Conservation (phyloP, 441 rosid genomes). For the Pelargonium cotyledonis region DNA sequence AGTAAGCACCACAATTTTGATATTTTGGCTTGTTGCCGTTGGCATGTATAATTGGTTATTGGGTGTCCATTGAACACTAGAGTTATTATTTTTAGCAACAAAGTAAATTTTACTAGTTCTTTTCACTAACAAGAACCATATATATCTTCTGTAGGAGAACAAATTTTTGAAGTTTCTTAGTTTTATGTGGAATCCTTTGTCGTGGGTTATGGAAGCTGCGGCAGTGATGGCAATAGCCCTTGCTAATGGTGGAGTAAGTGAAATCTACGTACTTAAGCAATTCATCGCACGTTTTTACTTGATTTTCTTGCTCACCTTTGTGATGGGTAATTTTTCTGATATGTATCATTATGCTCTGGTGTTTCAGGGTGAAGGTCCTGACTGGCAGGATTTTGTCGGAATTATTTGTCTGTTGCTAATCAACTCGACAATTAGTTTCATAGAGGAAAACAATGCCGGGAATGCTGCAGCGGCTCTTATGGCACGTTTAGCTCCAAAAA, state of each 20-base stretch:
- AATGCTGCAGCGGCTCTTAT: slow-evolving; percentile 84
- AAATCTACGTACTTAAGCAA: neutral
- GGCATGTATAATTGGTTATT: too few species aligned
- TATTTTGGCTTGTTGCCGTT: neutral
- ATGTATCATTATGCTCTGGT: slow-evolving; percentile 13
- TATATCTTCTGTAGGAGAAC: slow-evolving; percentile 40
- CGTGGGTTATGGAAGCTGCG: slow-evolving; percentile 98
- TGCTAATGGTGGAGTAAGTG: slow-evolving; percentile 75
- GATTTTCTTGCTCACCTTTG: neutral
- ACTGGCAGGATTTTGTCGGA: slow-evolving; percentile 95
- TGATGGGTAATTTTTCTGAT: slow-evolving; percentile 10
- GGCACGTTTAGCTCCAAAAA: slow-evolving; percentile 84
- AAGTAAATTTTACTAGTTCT: too few species aligned
- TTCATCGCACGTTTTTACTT: neutral
- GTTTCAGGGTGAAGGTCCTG: slow-evolving; percentile 75
- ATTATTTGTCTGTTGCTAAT: slow-evolving; percentile 68
- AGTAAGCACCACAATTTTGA: slow-evolving; percentile 28
- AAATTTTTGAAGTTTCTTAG: slow-evolving; percentile 70
- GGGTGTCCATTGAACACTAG: too few species aligned
- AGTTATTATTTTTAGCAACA: too few species aligned
- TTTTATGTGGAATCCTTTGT: slow-evolving; percentile 89
- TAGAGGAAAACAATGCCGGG: slow-evolving; percentile 94
- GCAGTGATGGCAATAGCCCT: slow-evolving; percentile 84
- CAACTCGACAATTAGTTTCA: slow-evolving; percentile 87
- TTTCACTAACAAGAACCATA: too few species aligned